A percentile compares a stretch with the other conserved stretches of the same genome.
These are phyloP conservation scores for Fonsecaea nubica DNA, from an alignment of 2,329 filamentous ascomycete species.

Conservation along the genomic window DNA sequence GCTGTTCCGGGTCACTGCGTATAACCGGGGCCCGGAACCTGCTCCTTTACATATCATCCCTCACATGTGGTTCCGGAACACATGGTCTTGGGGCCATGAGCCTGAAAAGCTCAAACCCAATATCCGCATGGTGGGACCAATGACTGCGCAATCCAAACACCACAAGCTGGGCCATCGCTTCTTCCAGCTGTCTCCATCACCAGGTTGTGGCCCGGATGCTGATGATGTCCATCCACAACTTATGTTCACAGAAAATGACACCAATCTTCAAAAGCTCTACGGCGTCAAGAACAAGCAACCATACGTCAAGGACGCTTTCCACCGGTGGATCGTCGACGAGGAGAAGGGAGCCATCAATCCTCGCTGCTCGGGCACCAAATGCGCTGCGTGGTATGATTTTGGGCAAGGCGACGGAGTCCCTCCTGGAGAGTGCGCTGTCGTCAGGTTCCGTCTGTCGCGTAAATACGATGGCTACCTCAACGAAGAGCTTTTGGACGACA, in stretches of 20 bases:
- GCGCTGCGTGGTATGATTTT: conserved; percentile 89
- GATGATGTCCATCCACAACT: conserved; percentile 84
- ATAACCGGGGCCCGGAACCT: conserved; percentile 90
- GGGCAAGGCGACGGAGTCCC: conserved; percentile 85
- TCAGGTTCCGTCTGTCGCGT: conserved; percentile 85
- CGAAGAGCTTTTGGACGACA: conserved; percentile 89
- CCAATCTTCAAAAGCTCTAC: conserved; percentile 81
- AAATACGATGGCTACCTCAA: conserved; percentile 80
- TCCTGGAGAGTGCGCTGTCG: conserved; percentile 91
- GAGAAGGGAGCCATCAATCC: conserved; percentile 85
- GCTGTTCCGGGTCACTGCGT: conserved; percentile 91
- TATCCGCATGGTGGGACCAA: conserved; percentile 70
- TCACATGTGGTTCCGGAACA: conserved; percentile 96
- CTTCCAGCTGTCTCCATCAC: conserved; percentile 85
- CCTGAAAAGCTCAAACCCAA: conserved; percentile 76
- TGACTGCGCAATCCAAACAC: conserved; percentile 78
- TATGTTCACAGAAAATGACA: conserved; percentile 95
- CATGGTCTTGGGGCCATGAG: conserved; percentile 92
- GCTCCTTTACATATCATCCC: conserved; percentile 92
- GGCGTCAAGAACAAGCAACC: conserved; percentile 76
- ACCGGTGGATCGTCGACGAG: conserved; percentile 81
- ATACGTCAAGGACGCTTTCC: conserved; percentile 95
- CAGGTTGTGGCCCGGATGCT: conserved; percentile 77
- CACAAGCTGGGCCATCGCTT: conserved; percentile 81
- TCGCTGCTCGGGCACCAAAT: conserved; percentile 79